Conservation (phyloP, 2,329 filamentous ascomycete species). For the Cordyceps cicadae region DNA sequence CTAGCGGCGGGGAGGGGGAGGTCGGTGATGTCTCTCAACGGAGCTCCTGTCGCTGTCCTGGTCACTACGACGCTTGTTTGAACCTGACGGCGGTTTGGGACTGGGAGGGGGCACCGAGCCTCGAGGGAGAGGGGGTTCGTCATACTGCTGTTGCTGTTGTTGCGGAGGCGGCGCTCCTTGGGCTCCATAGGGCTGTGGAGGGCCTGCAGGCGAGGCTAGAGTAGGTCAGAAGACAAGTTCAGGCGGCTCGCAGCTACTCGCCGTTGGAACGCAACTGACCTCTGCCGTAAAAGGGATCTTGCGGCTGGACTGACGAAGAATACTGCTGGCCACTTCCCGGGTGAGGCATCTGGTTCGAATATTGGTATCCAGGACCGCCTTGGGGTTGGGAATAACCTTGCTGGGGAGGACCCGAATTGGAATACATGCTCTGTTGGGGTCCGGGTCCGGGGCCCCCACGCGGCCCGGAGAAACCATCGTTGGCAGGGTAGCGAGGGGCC, state of each 20-base stretch:
- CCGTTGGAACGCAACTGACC: slow-evolving; percentile 41
- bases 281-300: slow-evolving; percentile 50
- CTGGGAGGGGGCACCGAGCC: slow-evolving; percentile 29
- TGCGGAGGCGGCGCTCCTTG: slow-evolving; percentile 33
- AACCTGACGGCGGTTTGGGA: slow-evolving; percentile 31
- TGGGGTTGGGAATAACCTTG: slow-evolving; percentile 24
- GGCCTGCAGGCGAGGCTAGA: slow-evolving; percentile 46
- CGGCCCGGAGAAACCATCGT: slow-evolving; percentile 26
- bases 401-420: slow-evolving; percentile 23
- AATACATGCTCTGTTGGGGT: slow-evolving; percentile 26
- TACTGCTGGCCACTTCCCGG: slow-evolving; percentile 25
- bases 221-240: slow-evolving; percentile 20
- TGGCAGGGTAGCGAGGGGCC: slow-evolving; percentile 19
- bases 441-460: slow-evolving; percentile 23
- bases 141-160: slow-evolving; percentile 35
- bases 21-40: slow-evolving; percentile 31
- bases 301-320: slow-evolving; percentile 33
- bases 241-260: slow-evolving; percentile 10
- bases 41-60: slow-evolving; percentile 33
- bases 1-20: slow-evolving; percentile 29
- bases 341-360: slow-evolving; percentile 26
- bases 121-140: slow-evolving; percentile 34
- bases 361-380: slow-evolving; percentile 21
- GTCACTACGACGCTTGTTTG: slow-evolving; percentile 33
- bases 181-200: slow-evolving; percentile 21